Conservation (phyloP, 352 stramenopile species). For the Aphanomyces invadans region DNA sequence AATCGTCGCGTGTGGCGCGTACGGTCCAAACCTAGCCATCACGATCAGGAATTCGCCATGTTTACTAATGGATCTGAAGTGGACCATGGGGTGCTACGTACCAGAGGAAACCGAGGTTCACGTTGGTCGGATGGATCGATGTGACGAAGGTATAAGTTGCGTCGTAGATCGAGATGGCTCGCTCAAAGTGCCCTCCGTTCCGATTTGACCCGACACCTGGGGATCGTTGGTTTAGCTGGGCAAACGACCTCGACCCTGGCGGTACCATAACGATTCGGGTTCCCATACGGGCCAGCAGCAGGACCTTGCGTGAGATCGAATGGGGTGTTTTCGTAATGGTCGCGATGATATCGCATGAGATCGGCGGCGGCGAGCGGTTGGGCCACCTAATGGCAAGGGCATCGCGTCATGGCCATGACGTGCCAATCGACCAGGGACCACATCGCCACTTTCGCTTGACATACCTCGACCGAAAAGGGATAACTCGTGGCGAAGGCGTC, state of each 20-base stretch:
- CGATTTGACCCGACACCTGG: conserved; percentile 31
- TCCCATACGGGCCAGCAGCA: conserved; percentile 81
- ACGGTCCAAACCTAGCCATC: conserved; percentile 63
- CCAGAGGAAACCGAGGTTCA: conserved; percentile 63
- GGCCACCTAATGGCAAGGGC: conserved; percentile 24
- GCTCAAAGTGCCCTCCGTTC: conserved; percentile 68
- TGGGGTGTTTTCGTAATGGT: conserved; percentile 89
- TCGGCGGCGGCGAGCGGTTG: conserved; percentile 61
- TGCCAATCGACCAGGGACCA: not conserved
- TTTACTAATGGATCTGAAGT: not conserved
- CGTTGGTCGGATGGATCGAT: conserved; percentile 43
- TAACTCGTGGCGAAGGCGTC: conserved; percentile 75
- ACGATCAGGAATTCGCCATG: not conserved
- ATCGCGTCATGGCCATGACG: too few relatives aligned
- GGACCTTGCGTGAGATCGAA: conserved; percentile 83
- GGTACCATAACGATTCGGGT: conserved; percentile 88
- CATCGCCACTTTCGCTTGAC: too few relatives aligned
- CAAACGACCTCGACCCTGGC: too few relatives aligned
- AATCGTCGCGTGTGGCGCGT: conserved; percentile 76
- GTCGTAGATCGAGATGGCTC: conserved; percentile 92
- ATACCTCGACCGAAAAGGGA: conserved; percentile 77
- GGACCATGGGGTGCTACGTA: not conserved
- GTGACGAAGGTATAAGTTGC: conserved; percentile 86
- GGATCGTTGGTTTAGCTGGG: too few relatives aligned
- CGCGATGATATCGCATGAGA: conserved; percentile 86